Evolutionary conservation across 2,329 filamentous ascomycete species (phyloP).

Genomic region (Xylaria sp.): DNA sequence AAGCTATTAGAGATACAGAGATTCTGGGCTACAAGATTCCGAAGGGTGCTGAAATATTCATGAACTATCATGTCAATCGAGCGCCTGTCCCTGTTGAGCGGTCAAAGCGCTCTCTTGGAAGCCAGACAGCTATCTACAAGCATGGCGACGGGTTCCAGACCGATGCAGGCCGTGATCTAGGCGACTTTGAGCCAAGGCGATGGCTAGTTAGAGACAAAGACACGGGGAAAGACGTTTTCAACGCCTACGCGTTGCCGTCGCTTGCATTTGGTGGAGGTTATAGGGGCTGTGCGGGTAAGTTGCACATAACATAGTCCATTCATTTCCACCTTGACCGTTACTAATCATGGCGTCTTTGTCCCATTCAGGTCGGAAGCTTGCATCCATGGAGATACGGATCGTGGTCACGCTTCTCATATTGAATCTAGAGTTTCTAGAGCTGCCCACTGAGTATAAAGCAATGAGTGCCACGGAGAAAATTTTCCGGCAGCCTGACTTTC

Average conservation of each 20-base stretch:
- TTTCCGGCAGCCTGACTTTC: conserved; percentile 31
- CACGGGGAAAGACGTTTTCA: conserved; percentile 46
- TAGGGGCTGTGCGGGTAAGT: conserved; percentile 51
- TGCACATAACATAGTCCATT: not conserved
- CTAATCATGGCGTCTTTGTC: not conserved
- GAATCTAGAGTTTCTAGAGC: conserved; percentile 34
- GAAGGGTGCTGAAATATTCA: conserved; percentile 35
- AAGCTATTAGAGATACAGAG: conserved; percentile 31
- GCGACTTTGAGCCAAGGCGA: conserved; percentile 39
- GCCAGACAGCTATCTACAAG: too few species aligned
- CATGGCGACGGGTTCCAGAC: too few species aligned
- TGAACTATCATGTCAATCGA: conserved; percentile 45
- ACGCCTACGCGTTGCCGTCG: conserved; percentile 49
- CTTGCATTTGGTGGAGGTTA: conserved; percentile 52
- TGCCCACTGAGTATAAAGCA: conserved; percentile 25
- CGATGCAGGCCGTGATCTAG: too few species aligned
- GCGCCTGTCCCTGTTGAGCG: too few species aligned
- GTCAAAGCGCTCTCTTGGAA: too few species aligned
- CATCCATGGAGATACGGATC: conserved; percentile 36
- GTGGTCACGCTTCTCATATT: conserved; percentile 30
- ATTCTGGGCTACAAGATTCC: conserved; percentile 34
- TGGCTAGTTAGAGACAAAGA: conserved; percentile 46
- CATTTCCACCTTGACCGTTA: not conserved
- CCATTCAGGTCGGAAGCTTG: conserved; percentile 34
- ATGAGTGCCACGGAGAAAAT: conserved; percentile 31